Evolutionary conservation across 2,329 filamentous ascomycete species (phyloP), one percentile per base, ranked within the genome.

Genomic region (Microcyclosporella mali): DNA sequence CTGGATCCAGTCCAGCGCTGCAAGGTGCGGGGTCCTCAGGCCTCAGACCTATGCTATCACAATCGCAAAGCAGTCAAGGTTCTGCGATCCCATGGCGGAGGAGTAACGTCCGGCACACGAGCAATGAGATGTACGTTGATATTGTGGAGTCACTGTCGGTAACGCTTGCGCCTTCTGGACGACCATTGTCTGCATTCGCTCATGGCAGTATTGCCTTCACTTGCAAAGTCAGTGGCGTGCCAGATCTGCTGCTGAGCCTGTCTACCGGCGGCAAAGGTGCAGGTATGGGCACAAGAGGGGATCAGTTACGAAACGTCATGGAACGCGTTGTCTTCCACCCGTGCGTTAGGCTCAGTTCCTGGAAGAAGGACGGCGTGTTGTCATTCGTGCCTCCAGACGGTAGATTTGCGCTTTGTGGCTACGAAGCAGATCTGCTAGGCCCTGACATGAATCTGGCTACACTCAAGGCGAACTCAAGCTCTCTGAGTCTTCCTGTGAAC

Each of bases 371-470:
- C 42, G 92, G 92, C 2, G 85, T 95, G 52, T 72, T 98, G n/a
- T 94, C 87, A 60, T 98, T 98, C 59, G 79, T 98, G 10, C 92
- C 92, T 2, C 92, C 92, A 0, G 92, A 98, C 63, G 92, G 92
- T 25, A 79, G 88, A 33, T 98, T 97, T 63, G 85, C 95, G 31
- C 74, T 98, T 14, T 89, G 88, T 25, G 89, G 88, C 16, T 98
- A 98, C 61, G 90, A 95, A 64, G 88, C 94, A 15, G 87, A 98
- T 63, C 69, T 98, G 16, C 72, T 97, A 10, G 88, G 88, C 0
- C 78, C 84, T 37, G 76, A 81, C 12, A 73, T 45, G 31, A 50
- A 50, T 33, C 46, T 57, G 36, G 57, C 45, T 19, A 50, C 45
- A 30, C 38, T 35, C 25, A 56, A 51, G 38, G 49, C 30, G 36